Evolutionary conservation across 208 protist genomes (phyloP).

Genomic region (Naegleria fowleri): DNA sequence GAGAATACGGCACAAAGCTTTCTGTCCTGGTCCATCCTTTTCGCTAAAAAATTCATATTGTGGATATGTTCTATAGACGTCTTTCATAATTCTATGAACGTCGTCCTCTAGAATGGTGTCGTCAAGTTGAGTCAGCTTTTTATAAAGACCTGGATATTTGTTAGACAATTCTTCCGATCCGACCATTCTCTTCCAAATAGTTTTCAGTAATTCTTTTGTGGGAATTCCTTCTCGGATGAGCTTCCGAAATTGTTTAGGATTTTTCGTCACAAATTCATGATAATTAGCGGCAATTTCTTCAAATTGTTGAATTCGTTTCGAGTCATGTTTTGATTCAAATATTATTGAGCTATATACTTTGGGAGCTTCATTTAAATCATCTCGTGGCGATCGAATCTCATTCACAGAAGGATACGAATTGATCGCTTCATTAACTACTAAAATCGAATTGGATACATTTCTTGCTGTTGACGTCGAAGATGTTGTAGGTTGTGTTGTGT

Average conservation of each 20-base stretch:
- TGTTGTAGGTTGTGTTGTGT: not conserved
- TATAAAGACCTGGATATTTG: not conserved
- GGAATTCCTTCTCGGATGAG: not conserved
- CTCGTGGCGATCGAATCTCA: not conserved
- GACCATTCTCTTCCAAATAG: not conserved
- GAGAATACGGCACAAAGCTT: constrained; percentile 61
- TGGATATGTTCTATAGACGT: constrained; percentile 73
- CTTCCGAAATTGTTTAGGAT: not conserved
- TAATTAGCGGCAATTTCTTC: not conserved
- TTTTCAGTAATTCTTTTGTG: not conserved
- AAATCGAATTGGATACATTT: not conserved
- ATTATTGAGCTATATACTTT: constrained; percentile 1
- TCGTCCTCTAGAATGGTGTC: not conserved
- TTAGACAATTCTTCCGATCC: not conserved
- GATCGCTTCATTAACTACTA: not conserved
- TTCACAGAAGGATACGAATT: not conserved
- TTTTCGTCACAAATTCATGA: not conserved
- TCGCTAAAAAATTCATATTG: constrained; percentile 62
- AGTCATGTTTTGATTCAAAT: not conserved
- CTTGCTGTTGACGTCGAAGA: not conserved
- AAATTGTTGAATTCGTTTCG: not conserved
- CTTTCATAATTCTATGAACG: constrained; percentile 56
- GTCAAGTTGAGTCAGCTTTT: not conserved
- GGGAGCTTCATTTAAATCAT: too few relatives aligned
- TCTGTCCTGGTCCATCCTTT: constrained; percentile 57